Base-by-base conservation (phyloP, 83 land plant genomes). In the Picea abies region DNA sequence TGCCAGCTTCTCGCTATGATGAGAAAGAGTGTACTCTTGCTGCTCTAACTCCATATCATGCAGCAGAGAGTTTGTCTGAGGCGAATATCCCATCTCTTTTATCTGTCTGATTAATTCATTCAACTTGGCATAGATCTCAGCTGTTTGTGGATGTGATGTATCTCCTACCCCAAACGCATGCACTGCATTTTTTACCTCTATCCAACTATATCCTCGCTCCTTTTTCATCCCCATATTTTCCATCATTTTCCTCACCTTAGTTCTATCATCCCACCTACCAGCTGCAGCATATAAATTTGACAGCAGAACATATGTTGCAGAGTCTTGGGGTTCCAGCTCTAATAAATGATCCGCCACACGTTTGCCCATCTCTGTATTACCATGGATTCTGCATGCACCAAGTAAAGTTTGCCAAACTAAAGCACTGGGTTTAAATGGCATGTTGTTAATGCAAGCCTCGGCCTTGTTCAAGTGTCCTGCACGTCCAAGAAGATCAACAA, bases 21-120 rank as follows among this genome's bases (percentile, higher is more conserved):
- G 68, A 65, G 25, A 2, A 65, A 65, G 22, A 5, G 26, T 20
- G 26, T 20, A 20, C 2, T n/a, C 68, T 65, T 65, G 22, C 68
- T 65, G 25, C 26, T 65, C 68, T 65, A n/a, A 20, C 68, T 65
- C 23, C 68, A 65, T 23, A 65, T 65, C 68, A 65, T 65, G 68
- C 25, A 65, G 68, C 2, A 65, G 3, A 65, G n/a, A 65, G 25
- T 23, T 65, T 65, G 68, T 65, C n/a, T 65, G 14, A 65, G 68
- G 68, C n/a, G 20, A 23, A 23, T 65, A 65, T 23, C 68, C 68
- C 7, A 23, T 23, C 26, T 65, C 68, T 65, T 65, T 65, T n/a
- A 65, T 65, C 68, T 65, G 68, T 65, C 68, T 23, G 10, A 65
- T 23, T n/a, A 65, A 65, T n/a, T 23, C 26, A 23, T 65, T 20